Conservation (phyloP, 2,329 filamentous ascomycete species). For the Zymoseptoria brevis region DNA sequence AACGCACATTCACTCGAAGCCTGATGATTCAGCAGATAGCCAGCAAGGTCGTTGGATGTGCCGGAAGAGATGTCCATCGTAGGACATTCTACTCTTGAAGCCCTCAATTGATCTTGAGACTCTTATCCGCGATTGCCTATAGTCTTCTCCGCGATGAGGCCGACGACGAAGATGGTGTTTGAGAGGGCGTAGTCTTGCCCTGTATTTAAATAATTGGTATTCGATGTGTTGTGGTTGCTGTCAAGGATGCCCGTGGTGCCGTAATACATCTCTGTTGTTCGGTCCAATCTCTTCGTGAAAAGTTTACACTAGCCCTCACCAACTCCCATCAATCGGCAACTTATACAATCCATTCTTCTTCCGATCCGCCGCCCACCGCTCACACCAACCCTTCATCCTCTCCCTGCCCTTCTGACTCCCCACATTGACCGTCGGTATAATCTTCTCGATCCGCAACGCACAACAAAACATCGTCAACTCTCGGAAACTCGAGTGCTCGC, state of each 20-base stretch:
- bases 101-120: too few species aligned
- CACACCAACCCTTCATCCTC: conserved; percentile 59
- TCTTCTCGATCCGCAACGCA: conserved; percentile 73
- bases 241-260: not conserved
- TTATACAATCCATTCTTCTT: conserved; percentile 54
- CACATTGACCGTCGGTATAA: conserved; percentile 92
- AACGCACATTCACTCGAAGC: too few species aligned
- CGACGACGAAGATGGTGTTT: not conserved
- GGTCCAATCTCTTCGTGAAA: too few species aligned
- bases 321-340: conserved; percentile 26
- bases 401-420: conserved; percentile 56
- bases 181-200: not conserved
- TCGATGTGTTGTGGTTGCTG: not conserved
- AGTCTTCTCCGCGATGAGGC: not conserved
- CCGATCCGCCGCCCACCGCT: conserved; percentile 55
- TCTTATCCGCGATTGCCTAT: too few species aligned
- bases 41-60: too few species aligned
- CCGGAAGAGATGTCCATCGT: too few species aligned
- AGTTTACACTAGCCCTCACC: conserved; percentile 9
- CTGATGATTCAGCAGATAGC: too few species aligned
- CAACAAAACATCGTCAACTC: conserved; percentile 93
- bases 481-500: conserved; percentile 88
- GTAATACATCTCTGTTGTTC: too few species aligned
- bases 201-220: not conserved
- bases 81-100: too few species aligned